These are phyloP conservation scores for Aureobasidium sp. DNA, from an alignment of 2,329 filamentous ascomycete genomes.

Conservation along the genomic window DNA sequence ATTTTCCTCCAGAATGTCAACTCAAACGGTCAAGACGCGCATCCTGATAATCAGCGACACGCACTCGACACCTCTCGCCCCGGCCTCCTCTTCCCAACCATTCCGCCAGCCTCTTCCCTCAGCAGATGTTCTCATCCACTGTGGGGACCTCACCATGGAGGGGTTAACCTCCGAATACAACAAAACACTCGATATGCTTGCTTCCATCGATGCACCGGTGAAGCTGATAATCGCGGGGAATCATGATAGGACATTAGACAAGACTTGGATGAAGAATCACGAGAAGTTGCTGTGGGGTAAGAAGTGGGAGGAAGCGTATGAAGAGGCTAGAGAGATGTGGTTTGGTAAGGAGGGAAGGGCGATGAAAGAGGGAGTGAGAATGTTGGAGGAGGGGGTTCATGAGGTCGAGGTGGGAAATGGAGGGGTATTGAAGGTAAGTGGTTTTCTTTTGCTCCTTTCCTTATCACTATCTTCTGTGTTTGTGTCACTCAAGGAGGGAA, in stretches of 20 bases:
- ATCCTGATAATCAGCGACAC: constrained; percentile 40
- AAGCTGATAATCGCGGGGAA: constrained; percentile 57
- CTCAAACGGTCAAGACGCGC: constrained; percentile 28
- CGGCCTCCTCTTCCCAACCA: neutral
- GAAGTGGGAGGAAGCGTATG: neutral
- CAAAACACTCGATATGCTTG: constrained; percentile 38
- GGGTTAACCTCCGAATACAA: constrained; percentile 41
- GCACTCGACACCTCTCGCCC: constrained; percentile 21
- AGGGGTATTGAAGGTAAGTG: constrained; percentile 32
- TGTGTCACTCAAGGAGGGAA: no score
- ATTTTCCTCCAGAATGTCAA: neutral
- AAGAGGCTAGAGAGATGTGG: constrained; percentile 37
- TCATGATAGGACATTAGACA: constrained; percentile 52
- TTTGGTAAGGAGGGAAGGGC: constrained; percentile 26
- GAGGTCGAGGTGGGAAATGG: constrained; percentile 41
- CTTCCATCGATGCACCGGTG: constrained; percentile 41
- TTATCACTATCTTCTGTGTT: no score
- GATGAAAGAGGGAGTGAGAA: constrained; percentile 11
- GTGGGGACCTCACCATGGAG: constrained; percentile 49
- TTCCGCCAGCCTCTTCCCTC: constrained; percentile 35
- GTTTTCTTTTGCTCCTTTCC: neutral
- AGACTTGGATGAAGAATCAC: constrained; percentile 23
- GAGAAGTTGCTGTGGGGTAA: constrained; percentile 15
- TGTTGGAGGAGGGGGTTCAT: constrained; percentile 45
- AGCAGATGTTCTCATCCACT: constrained; percentile 48